Percentiles rank a stretch among this genome's conserved stretches.
phyloP scores from a whole-genome alignment of 164 flowering plant species.

The Aristolochia californica region DNA sequence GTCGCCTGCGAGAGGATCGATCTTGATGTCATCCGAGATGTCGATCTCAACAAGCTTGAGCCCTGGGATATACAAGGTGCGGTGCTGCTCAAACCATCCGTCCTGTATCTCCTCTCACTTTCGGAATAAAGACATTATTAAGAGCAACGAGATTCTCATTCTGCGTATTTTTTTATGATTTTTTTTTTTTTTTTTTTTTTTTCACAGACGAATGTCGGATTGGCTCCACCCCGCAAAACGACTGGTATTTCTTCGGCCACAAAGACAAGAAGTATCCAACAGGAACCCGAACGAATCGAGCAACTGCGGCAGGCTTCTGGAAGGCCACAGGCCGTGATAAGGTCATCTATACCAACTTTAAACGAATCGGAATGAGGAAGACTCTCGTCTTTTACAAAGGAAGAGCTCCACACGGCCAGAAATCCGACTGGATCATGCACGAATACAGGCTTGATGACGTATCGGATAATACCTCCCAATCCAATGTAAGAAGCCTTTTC shows the following conservation, averaged over 20 bases:
- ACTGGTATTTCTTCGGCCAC: slow-evolving; percentile 96
- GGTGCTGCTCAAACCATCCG: too few species aligned
- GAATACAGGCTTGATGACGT: slow-evolving; percentile 77
- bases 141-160: too few species aligned
- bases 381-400: slow-evolving; percentile 85
- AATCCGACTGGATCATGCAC: slow-evolving; percentile 97
- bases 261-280: slow-evolving; percentile 92
- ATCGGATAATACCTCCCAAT: slow-evolving; percentile 12
- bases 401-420: slow-evolving; percentile 88
- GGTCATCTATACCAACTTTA: slow-evolving; percentile 53
- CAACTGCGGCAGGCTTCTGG: slow-evolving; percentile 91
- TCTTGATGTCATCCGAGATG: slow-evolving; percentile 80
- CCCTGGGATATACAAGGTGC: slow-evolving; percentile 97
- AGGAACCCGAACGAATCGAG: slow-evolving; percentile 81
- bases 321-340: slow-evolving; percentile 97
- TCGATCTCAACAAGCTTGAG: slow-evolving; percentile 89
- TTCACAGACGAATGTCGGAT: slow-evolving; percentile 68
- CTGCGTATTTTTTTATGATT: too few species aligned
- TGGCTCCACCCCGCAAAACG: slow-evolving; percentile 84
- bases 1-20: slow-evolving; percentile 68
- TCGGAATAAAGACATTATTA: too few species aligned
- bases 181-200: too few species aligned
- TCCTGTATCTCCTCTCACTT: too few species aligned
- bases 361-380: slow-evolving; percentile 79
- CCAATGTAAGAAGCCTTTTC: slow-evolving; percentile 27